A percentile compares a stretch with the other conserved stretches of the same genome.
These are phyloP conservation scores for Staphylotrichum tortipilum DNA, from an alignment of 495 filamentous ascomycete species.

Conservation along the genomic window DNA sequence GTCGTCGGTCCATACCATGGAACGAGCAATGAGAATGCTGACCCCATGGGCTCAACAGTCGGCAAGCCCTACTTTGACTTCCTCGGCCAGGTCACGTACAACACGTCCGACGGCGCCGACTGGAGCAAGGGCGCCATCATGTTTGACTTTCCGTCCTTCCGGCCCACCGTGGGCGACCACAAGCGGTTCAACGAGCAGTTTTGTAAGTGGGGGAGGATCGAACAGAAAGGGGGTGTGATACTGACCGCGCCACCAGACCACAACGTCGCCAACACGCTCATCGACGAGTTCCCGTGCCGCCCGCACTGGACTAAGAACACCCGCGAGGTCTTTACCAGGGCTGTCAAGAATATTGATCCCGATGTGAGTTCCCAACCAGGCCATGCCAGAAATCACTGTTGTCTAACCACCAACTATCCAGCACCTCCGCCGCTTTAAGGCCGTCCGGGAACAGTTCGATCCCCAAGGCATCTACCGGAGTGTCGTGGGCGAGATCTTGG, in stretches of 20 bases:
- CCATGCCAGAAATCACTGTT: no score
- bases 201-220: conserved; percentile 23
- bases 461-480: conserved; percentile 39
- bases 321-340: conserved; percentile 34
- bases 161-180: conserved; percentile 36
- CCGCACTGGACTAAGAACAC: conserved; percentile 49
- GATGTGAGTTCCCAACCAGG: conserved; percentile 12
- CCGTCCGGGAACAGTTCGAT: conserved; percentile 36
- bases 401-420: conserved; percentile 3
- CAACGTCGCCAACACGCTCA: conserved; percentile 36
- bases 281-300: conserved; percentile 40
- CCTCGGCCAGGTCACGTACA: conserved; percentile 41
- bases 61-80: conserved; percentile 40
- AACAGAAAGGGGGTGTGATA: background rate
- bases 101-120: conserved; percentile 35
- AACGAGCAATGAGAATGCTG: background rate
- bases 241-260: conserved; percentile 20
- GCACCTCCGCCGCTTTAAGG: conserved; percentile 39
- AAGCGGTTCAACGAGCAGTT: conserved; percentile 43
- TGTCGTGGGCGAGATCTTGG: conserved; percentile 39
- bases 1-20: background rate
- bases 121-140: conserved; percentile 45
- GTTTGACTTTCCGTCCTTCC: conserved; percentile 43
- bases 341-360: conserved; percentile 39
- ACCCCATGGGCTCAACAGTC: conserved; percentile 13